These are phyloP conservation scores for Salix dunnii DNA, from an alignment of 345 rosid genomes.

Conservation along the genomic window DNA sequence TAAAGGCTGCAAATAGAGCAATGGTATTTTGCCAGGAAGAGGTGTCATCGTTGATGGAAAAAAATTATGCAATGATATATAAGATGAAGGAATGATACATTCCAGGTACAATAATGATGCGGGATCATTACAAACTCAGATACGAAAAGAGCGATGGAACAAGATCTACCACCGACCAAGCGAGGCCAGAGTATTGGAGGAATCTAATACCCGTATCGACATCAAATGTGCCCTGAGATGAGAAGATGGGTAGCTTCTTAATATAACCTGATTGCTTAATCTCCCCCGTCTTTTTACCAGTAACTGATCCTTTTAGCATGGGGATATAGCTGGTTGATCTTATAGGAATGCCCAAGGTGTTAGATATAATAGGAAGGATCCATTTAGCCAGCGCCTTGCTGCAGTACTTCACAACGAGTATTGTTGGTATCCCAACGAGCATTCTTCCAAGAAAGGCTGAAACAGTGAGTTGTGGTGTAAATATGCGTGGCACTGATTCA, in stretches of 20 bases:
- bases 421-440: conserved; percentile 78
- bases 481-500: conserved; percentile 57
- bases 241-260: conserved; percentile 47
- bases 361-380: conserved; percentile 71
- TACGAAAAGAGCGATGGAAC: conserved; percentile 68
- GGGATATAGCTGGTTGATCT: conserved; percentile 68
- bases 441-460: conserved; percentile 57
- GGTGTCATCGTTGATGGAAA: neutral
- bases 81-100: neutral
- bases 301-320: conserved; percentile 41
- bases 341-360: conserved; percentile 70
- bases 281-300: conserved; percentile 42
- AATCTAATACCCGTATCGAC: conserved; percentile 86
- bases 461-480: conserved; percentile 46
- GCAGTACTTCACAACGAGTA: conserved; percentile 80
- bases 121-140: conserved; percentile 40
- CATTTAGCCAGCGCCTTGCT: conserved; percentile 89
- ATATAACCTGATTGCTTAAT: conserved; percentile 49
- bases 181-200: conserved; percentile 88
- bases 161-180: conserved; percentile 95
- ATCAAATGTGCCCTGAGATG: conserved; percentile 49
- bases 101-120: neutral
- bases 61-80: neutral
- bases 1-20: neutral
- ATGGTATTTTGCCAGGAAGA: neutral